Evolutionary conservation across 129 eudicot species (phyloP), one percentile per base, ranked within the genome.

Genomic region (Flaveria bidentis): DNA sequence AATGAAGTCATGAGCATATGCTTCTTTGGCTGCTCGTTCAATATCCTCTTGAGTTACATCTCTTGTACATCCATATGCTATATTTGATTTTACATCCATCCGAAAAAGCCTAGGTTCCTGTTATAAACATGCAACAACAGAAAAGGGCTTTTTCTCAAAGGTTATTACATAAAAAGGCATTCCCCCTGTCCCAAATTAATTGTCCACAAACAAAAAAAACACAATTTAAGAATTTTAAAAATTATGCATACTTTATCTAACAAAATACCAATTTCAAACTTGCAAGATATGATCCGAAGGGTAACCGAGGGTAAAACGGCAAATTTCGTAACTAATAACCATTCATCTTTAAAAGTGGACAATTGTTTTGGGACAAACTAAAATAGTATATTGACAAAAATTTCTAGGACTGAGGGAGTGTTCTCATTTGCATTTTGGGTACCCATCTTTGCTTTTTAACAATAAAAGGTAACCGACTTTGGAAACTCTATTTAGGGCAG

Each of bases 21-120:
- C 99, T 67, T 91, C 91, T 79, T 86, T 95, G 9, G 97, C 94
- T 70, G 99, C 99, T 84, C 82, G 68, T 85, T 91, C 99, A 47
- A 95, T 86, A 76, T 95, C 97, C 60, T 89, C 87, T 55, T 88
- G 92, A 12, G 57, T 83, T 18, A 91, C 83, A 62, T 87, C 89
- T 81, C 87, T 64, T 17, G 95, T 76, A 76, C 97, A 91, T 70
- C 99, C 99, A 64, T 95, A 95, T 42, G 86, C 91, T 75, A 95
- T 95, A 76, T 95, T 95, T 51, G 99, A 87, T 80, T 85, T 86
- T 36, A 95, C 82, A 75, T 95, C 99, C 93, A 84, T 91, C 77
- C 92, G 91, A 76, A 95, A 95, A 18, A 95, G 95, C 53, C 89
- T 87, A 23, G 99, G 99, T 83, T 94, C 99, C 99, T 94, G 78